Conservation (phyloP, 1,284 basidiomycete genomes). For the Fomes fomentarius region DNA sequence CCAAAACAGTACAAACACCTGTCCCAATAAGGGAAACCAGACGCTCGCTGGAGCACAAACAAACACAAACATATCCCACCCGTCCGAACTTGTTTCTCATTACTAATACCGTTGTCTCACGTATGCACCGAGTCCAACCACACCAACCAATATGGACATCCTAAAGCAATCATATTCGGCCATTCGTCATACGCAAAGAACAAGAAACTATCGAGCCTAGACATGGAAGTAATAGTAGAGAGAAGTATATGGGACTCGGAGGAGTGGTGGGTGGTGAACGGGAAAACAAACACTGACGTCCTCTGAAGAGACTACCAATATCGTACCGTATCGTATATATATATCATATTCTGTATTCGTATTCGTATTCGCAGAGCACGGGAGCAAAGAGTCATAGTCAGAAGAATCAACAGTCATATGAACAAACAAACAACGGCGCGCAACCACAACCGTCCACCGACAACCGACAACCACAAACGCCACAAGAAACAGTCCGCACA, state of each 20-base stretch:
- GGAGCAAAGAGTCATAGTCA: neutral
- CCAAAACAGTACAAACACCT: too few species aligned
- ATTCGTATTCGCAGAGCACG: neutral
- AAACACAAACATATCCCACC: too few species aligned
- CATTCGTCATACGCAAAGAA: slow-evolving; percentile 1
- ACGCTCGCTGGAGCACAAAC: too few species aligned
- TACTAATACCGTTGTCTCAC: too few species aligned
- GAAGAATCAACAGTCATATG: neutral
- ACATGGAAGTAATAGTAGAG: neutral
- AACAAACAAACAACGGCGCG: too few species aligned
- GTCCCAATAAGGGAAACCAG: too few species aligned
- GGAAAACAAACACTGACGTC: too few species aligned
- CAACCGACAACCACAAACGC: neutral
- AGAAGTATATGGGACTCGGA: neutral
- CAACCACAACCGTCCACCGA: neutral
- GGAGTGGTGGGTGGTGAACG: too few species aligned
- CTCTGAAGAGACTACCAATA: neutral
- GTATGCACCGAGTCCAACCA: too few species aligned
- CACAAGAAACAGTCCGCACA: neutral
- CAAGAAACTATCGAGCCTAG: neutral
- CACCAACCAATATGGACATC: neutral
- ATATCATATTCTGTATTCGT: too few species aligned
- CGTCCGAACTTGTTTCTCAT: too few species aligned
- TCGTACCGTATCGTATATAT: neutral
- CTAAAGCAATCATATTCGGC: slow-evolving; percentile 8